phyloP scores from a whole-genome alignment of 2,329 filamentous ascomycete species.

The Coniochaeta sp. region DNA sequence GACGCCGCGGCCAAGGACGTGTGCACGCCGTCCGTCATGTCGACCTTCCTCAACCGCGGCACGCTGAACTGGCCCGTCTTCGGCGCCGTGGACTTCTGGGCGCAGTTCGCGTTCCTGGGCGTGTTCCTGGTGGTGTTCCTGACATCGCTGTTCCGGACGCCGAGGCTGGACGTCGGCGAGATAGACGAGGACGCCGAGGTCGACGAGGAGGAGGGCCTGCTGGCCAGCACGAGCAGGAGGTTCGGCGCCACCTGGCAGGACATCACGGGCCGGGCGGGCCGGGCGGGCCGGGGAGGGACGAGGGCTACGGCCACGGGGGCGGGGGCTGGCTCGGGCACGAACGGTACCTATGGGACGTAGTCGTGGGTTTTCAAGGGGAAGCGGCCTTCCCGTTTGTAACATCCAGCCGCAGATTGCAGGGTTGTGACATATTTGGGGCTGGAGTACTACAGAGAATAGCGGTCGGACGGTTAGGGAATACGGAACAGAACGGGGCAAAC shows the following conservation, averaged over 20 bases:
- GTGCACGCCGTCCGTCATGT: conserved; percentile 87
- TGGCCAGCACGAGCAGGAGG: conserved; percentile 74
- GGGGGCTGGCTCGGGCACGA: background rate
- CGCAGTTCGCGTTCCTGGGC: conserved; percentile 83
- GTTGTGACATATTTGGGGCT: background rate
- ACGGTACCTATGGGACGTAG: background rate
- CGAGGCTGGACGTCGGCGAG: conserved; percentile 67
- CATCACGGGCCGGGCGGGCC: conserved; percentile 52
- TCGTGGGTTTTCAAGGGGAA: background rate
- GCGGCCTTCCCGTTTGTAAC: no score
- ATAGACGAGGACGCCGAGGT: conserved; percentile 85
- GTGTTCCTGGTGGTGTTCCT: conserved; percentile 78
- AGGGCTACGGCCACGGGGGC: background rate
- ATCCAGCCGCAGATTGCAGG: background rate
- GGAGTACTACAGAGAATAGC: background rate
- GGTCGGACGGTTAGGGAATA: background rate
- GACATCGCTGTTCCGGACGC: conserved; percentile 72
- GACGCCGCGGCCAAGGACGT: conserved; percentile 67
- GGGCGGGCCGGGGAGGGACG: background rate
- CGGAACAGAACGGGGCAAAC: background rate
- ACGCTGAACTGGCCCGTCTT: conserved; percentile 95
- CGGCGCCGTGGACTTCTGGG: conserved; percentile 89
- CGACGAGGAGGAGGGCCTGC: conserved; percentile 86
- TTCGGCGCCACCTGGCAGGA: conserved; percentile 88
- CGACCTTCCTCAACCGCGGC: conserved; percentile 87